phyloP scores from a whole-genome alignment of 108 stramenopile species.

The Cyclotella sp. region DNA sequence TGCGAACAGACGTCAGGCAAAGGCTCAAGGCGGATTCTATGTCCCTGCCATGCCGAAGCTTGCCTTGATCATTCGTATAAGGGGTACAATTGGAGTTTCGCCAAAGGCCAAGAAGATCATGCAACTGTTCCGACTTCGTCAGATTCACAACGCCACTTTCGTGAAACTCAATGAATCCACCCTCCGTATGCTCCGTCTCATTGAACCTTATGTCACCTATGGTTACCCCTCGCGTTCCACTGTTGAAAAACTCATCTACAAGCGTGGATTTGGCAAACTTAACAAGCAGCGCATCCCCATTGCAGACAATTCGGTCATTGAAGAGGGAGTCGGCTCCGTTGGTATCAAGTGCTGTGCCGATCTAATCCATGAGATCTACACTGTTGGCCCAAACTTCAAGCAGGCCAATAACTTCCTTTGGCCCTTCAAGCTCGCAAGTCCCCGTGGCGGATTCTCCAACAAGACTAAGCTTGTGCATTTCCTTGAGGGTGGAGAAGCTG shows the following conservation, averaged over 20 bases:
- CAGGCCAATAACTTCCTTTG: constrained; percentile 99
- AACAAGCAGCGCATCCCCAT: constrained; percentile 97
- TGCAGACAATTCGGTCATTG: constrained; percentile 93
- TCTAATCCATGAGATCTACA: constrained; percentile 96
- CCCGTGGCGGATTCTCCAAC: constrained; percentile 95
- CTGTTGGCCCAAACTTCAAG: constrained; percentile 99
- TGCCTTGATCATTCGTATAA: constrained; percentile 96
- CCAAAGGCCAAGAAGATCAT: constrained; percentile 99
- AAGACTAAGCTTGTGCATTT: constrained; percentile 99
- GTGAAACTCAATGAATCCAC: constrained; percentile 99
- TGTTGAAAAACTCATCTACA: constrained; percentile 96
- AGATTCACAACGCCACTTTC: constrained; percentile 99
- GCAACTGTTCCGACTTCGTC: constrained; percentile 99
- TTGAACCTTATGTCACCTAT: constrained; percentile 99
- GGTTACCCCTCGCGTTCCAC: constrained; percentile 97
- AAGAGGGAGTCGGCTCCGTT: constrained; percentile 82
- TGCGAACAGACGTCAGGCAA: constrained; percentile 96
- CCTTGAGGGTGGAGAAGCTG: constrained; percentile 99
- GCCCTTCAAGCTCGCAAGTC: constrained; percentile 99
- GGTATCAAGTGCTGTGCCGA: constrained; percentile 94
- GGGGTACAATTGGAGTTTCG: constrained; percentile 99
- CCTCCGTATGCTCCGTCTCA: constrained; percentile 98
- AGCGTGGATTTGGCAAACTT: constrained; percentile 99
- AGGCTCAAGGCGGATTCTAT: constrained; percentile 94
- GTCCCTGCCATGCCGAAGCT: constrained; percentile 98